A percentile compares a stretch with the other conserved stretches of the same genome.
Conservation (phyloP, 495 filamentous ascomycete genomes). For the Amniculicola lignicola region DNA sequence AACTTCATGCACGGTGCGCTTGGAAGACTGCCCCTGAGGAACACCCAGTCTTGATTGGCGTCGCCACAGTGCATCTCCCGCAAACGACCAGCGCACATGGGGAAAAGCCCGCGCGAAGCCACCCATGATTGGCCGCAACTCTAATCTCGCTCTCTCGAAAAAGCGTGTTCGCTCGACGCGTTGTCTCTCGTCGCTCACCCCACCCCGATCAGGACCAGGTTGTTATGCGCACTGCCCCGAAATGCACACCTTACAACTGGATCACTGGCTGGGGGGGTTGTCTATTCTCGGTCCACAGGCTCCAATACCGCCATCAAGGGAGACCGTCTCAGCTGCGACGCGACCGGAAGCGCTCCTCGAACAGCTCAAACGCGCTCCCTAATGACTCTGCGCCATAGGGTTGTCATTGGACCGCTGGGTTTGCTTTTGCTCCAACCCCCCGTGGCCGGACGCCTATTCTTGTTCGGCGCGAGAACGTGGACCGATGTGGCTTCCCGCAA, state of each 20-base stretch:
- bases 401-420: not conserved
- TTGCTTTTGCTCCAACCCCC: not conserved
- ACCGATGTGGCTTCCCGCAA: constrained; percentile 2
- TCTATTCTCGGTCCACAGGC: no score
- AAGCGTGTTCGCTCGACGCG: not conserved
- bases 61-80: no score
- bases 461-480: not conserved
- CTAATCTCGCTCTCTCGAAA: not conserved
- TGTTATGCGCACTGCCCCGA: constrained; percentile 9
- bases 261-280: no score
- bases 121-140: not conserved
- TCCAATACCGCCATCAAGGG: constrained; percentile 1
- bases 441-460: not conserved
- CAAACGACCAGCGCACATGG: no score
- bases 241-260: not conserved
- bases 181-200: no score
- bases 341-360: not conserved
- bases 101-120: no score
- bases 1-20: no score
- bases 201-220: not conserved
- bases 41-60: no score
- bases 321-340: constrained; percentile 3
- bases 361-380: not conserved
- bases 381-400: not conserved
- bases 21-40: no score